Percentiles rank a stretch among this genome's conserved stretches.
These are phyloP conservation scores for Thyridium curvatum DNA, from an alignment of 2,329 filamentous ascomycete genomes.

Conservation along the genomic window DNA sequence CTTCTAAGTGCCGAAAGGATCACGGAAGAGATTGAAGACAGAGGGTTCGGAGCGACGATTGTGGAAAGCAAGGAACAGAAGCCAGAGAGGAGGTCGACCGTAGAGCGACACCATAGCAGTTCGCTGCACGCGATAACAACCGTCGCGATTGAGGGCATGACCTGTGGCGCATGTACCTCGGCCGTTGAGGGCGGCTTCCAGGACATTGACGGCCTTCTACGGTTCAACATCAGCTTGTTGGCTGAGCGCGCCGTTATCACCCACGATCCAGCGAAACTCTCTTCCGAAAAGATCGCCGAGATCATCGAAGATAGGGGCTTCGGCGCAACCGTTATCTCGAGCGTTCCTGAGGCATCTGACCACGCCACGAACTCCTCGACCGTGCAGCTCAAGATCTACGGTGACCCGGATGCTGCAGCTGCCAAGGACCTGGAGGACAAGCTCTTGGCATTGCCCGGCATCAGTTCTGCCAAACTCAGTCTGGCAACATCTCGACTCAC, in stretches of 20 bases:
- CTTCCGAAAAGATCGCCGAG: conserved; percentile 68
- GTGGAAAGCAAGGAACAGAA: conserved; percentile 59
- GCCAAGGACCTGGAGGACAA: conserved; percentile 66
- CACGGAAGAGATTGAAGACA: conserved; percentile 56
- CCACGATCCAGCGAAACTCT: conserved; percentile 68
- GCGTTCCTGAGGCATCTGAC: conserved; percentile 53
- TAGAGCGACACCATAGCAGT: conserved; percentile 19
- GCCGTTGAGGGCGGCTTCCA: conserved; percentile 81
- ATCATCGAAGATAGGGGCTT: conserved; percentile 89
- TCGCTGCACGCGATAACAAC: conserved; percentile 64
- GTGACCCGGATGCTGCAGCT: conserved; percentile 64
- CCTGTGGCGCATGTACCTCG: conserved; percentile 91
- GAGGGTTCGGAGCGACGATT: conserved; percentile 76
- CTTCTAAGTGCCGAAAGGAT: conserved; percentile 47
- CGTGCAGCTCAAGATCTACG: conserved; percentile 79
- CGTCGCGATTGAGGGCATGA: conserved; percentile 92
- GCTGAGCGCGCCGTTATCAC: conserved; percentile 87
- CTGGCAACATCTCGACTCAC: conserved; percentile 68
- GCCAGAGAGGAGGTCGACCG: conserved; percentile 23
- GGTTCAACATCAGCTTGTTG: conserved; percentile 91
- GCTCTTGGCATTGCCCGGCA: conserved; percentile 59
- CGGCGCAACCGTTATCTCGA: conserved; percentile 76
- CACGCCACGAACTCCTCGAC: conserved; percentile 50
- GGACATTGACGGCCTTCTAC: conserved; percentile 67
- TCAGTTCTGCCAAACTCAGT: conserved; percentile 68